Percentiles rank a stretch among this genome's conserved stretches.
Conservation (phyloP, 352 stramenopile species). For the Globisporangium middletonii region DNA sequence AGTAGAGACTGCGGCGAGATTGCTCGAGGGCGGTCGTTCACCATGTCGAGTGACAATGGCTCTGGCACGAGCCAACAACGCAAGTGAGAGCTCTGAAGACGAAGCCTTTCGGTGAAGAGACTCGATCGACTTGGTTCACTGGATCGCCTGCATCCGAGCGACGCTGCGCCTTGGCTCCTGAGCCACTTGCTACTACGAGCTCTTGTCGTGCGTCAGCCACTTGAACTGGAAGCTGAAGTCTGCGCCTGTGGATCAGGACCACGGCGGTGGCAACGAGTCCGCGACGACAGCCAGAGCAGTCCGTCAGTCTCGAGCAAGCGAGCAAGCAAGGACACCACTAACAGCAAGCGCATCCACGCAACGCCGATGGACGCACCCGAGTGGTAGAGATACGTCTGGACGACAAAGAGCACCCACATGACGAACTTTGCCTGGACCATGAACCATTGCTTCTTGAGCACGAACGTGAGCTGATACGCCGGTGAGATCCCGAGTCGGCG, state of each 20-base stretch:
- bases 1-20: too few species aligned
- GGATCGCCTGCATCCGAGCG: too few species aligned
- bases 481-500: constrained; percentile 14
- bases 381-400: constrained; percentile 3
- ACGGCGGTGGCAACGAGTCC: not conserved
- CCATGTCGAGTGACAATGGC: too few species aligned
- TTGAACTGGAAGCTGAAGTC: constrained; percentile 23
- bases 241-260: constrained; percentile 4
- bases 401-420: constrained; percentile 14
- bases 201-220: constrained; percentile 7
- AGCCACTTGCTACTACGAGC: too few species aligned
- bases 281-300: not conserved
- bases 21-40: too few species aligned
- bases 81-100: too few species aligned
- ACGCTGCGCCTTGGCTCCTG: too few species aligned
- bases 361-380: constrained; percentile 4
- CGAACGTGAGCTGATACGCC: constrained; percentile 9
- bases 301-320: not conserved
- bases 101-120: too few species aligned
- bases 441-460: constrained; percentile 19
- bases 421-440: constrained; percentile 22
- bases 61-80: too few species aligned
- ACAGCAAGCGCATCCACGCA: not conserved
- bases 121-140: too few species aligned
- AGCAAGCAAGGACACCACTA: not conserved